These are phyloP conservation scores for Globisporangium paroecandrum DNA, from an alignment of 352 stramenopile genomes.

Conservation along the genomic window DNA sequence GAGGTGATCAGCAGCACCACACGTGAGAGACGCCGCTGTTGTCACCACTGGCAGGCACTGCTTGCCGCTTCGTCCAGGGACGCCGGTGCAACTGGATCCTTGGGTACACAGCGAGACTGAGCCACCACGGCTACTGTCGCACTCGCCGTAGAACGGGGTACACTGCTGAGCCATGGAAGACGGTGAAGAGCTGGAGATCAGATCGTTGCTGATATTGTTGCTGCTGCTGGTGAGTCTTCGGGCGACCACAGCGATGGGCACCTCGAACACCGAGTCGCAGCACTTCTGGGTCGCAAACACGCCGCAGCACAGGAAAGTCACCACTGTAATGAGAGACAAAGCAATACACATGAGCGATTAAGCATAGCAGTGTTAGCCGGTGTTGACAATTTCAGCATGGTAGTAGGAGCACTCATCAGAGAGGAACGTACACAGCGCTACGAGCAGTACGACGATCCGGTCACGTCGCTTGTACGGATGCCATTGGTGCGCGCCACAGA, in stretches of 20 bases:
- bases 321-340: slow-evolving; percentile 24
- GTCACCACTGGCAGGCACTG: slow-evolving; percentile 23
- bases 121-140: slow-evolving; percentile 10
- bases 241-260: slow-evolving; percentile 17
- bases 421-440: slow-evolving; percentile 37
- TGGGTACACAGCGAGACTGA: slow-evolving; percentile 27
- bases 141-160: slow-evolving; percentile 26
- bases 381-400: not conserved
- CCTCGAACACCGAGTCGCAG: slow-evolving; percentile 24
- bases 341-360: not conserved
- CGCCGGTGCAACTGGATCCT: slow-evolving; percentile 27
- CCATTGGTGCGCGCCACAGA: slow-evolving; percentile 38
- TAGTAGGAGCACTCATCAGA: not conserved
- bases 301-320: slow-evolving; percentile 34
- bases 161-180: slow-evolving; percentile 7
- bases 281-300: slow-evolving; percentile 44
- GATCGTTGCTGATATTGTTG: not conserved
- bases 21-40: slow-evolving; percentile 8
- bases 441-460: slow-evolving; percentile 44
- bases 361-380: not conserved
- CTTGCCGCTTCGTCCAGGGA: not conserved
- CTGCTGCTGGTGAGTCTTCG: not conserved
- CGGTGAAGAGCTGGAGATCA: not conserved
- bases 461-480: slow-evolving; percentile 53
- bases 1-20: not conserved